Percentiles rank a stretch among this genome's conserved stretches.
Evolutionary conservation across 2,329 filamentous ascomycete genomes (phyloP).

Genomic region (Pseudogymnoascus sp.): DNA sequence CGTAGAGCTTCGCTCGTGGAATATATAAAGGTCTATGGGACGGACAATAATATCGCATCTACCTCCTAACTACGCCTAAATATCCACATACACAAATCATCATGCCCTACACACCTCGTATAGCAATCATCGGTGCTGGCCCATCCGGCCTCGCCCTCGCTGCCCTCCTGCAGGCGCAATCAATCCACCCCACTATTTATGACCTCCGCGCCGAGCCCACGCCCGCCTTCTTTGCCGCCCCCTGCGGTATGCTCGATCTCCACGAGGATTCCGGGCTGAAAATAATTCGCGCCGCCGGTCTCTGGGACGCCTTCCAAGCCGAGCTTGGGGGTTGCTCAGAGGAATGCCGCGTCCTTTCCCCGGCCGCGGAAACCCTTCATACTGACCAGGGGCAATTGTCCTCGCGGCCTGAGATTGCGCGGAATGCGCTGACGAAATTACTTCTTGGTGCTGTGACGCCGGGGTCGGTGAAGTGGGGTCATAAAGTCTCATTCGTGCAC

Average conservation of each 20-base stretch:
- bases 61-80: not conserved
- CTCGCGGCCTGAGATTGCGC: constrained; percentile 35
- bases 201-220: constrained; percentile 32
- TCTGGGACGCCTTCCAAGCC: constrained; percentile 39
- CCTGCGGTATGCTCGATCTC: constrained; percentile 44
- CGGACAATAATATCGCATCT: not conserved
- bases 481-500: constrained; percentile 29
- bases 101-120: constrained; percentile 20
- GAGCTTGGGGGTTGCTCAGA: constrained; percentile 40
- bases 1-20: not conserved
- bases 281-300: constrained; percentile 39
- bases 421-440: constrained; percentile 32
- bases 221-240: constrained; percentile 23
- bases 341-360: constrained; percentile 33
- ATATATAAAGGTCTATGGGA: not conserved
- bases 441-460: constrained; percentile 30
- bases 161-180: constrained; percentile 38
- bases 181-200: constrained; percentile 33
- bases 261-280: constrained; percentile 41
- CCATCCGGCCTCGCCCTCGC: constrained; percentile 44
- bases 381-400: constrained; percentile 20
- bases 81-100: not conserved
- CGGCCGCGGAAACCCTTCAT: constrained; percentile 25
- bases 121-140: constrained; percentile 43
- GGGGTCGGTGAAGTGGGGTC: constrained; percentile 35